Conservation (phyloP, 176 grass and related monocot genomes). For the Avena insularis region DNA sequence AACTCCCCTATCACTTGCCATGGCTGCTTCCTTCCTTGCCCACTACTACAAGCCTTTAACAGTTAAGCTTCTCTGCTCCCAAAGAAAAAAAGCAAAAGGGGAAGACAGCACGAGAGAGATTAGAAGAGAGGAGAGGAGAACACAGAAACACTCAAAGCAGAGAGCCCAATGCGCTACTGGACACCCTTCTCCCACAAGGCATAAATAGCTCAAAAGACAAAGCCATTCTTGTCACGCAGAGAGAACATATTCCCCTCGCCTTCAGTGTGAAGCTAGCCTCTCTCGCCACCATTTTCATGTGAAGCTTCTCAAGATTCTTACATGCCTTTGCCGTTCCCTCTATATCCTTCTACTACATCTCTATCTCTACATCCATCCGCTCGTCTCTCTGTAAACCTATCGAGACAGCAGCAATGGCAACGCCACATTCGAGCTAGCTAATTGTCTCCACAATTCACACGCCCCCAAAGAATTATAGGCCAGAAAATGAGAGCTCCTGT, state of each 20-base stretch:
- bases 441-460: neutral
- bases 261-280: conserved; percentile 68
- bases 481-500: conserved; percentile 50
- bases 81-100: conserved; percentile 58
- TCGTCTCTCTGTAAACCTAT: neutral
- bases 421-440: conserved; percentile 13
- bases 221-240: conserved; percentile 29
- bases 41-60: conserved; percentile 51
- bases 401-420: conserved; percentile 17
- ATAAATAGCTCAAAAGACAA: conserved; percentile 73
- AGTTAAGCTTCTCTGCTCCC: conserved; percentile 51
- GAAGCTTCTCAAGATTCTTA: conserved; percentile 90
- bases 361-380: neutral
- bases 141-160: conserved; percentile 31
- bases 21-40: conserved; percentile 52
- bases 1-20: conserved; percentile 41
- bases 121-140: neutral
- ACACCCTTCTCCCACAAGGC: conserved; percentile 68
- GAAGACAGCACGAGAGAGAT: neutral
- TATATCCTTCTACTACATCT: conserved; percentile 22
- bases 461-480: neutral
- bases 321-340: conserved; percentile 45
- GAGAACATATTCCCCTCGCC: conserved; percentile 66
- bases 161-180: conserved; percentile 17
- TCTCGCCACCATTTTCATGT: conserved; percentile 54